These are phyloP conservation scores for Apiospora koreana DNA, from an alignment of 2,329 filamentous ascomycete genomes.

Conservation along the genomic window DNA sequence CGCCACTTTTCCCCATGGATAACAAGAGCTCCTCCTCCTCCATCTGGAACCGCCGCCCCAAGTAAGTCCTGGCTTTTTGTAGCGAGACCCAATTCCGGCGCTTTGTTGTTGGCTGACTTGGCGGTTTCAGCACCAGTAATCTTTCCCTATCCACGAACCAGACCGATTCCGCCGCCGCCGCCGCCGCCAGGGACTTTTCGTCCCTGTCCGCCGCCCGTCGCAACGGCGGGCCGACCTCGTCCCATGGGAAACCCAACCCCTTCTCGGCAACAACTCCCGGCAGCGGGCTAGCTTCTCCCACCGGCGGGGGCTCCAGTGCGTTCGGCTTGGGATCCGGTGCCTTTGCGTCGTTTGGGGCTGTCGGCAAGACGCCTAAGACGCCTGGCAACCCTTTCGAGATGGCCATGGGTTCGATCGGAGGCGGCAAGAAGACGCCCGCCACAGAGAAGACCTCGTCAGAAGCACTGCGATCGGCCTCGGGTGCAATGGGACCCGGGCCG, in stretches of 20 bases:
- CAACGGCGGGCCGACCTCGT: slow-evolving; percentile 66
- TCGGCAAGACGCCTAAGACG: slow-evolving; percentile 80
- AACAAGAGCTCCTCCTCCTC: slow-evolving; percentile 39
- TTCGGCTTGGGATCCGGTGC: slow-evolving; percentile 94
- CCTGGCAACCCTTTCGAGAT: slow-evolving; percentile 79
- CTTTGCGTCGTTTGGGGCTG: slow-evolving; percentile 90
- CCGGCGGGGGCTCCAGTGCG: slow-evolving; percentile 71
- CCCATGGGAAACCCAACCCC: slow-evolving; percentile 75
- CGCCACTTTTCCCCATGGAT: slow-evolving; percentile 47
- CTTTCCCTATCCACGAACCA: slow-evolving; percentile 77
- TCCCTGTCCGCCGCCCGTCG: slow-evolving; percentile 53
- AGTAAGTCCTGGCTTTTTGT: slow-evolving; percentile 54
- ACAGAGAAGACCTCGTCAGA: slow-evolving; percentile 65
- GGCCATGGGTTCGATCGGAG: slow-evolving; percentile 53
- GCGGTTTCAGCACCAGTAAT: slow-evolving; percentile 71
- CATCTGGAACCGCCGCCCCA: slow-evolving; percentile 80
- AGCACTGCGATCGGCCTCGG: slow-evolving; percentile 28
- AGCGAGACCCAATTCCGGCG: not conserved
- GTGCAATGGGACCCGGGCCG: slow-evolving; percentile 43
- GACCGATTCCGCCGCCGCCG: slow-evolving; percentile 49
- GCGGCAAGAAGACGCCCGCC: slow-evolving; percentile 52
- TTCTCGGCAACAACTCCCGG: slow-evolving; percentile 75
- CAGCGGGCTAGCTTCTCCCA: slow-evolving; percentile 72
- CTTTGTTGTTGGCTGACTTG: not conserved
- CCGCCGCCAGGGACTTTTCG: slow-evolving; percentile 42